Evolutionary conservation across 352 stramenopile species (phyloP).

Genomic region (Thraustochytrium striatum): DNA sequence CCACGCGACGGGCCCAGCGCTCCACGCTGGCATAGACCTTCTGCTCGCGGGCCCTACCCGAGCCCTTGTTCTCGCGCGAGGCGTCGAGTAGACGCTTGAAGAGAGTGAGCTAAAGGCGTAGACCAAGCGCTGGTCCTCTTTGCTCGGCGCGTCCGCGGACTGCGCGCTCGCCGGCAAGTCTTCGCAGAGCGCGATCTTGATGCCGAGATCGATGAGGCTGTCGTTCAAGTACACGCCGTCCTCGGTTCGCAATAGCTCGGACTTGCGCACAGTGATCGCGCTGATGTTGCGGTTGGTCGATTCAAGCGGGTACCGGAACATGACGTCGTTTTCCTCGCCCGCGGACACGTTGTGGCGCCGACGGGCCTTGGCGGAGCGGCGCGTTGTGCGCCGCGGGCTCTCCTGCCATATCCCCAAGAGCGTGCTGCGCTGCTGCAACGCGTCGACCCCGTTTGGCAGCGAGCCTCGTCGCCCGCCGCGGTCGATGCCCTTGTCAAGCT

Average conservation of each 20-base stretch:
- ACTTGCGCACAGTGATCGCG: slow-evolving; percentile 13
- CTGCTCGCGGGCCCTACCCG: background rate
- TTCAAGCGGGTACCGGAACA: background rate
- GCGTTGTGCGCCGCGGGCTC: no score
- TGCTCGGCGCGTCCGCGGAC: background rate
- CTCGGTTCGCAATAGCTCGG: slow-evolving; percentile 9
- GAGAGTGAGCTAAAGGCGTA: slow-evolving; percentile 43
- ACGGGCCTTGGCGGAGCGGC: no score
- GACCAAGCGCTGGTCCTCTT: background rate
- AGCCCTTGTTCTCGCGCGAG: background rate
- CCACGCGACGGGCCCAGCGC: slow-evolving; percentile 15
- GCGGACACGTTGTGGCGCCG: background rate
- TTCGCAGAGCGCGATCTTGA: background rate
- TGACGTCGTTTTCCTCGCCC: background rate
- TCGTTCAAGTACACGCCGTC: slow-evolving; percentile 39
- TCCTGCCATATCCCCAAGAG: no score
- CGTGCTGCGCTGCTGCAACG: no score
- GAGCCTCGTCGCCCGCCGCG: no score
- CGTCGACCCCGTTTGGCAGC: no score
- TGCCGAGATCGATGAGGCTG: slow-evolving; percentile 38
- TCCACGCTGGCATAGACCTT: background rate
- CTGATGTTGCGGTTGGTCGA: background rate
- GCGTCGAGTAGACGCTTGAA: slow-evolving; percentile 39
- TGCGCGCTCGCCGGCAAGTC: background rate
- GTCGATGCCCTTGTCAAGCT: no score